phyloP scores from a whole-genome alignment of 2,329 filamentous ascomycete genomes.

The Trichoderma sp. region DNA sequence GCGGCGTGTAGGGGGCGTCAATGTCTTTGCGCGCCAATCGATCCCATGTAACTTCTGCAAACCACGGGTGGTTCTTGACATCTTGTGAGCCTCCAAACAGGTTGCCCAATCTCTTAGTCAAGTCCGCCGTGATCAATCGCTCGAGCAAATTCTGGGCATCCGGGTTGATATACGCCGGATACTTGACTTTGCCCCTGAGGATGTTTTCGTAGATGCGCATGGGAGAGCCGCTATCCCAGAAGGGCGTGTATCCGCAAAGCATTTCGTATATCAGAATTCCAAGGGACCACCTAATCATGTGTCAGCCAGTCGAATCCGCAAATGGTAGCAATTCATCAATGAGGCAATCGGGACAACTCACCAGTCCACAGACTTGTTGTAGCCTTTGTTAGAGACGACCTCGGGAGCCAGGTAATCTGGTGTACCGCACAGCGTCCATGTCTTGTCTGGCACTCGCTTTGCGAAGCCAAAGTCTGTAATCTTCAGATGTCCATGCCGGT shows the following conservation, averaged over 20 bases:
- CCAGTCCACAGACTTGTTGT: slow-evolving; percentile 99
- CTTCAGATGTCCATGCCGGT: slow-evolving; percentile 92
- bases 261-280: slow-evolving; percentile 99
- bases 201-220: slow-evolving; percentile 99
- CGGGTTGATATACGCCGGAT: slow-evolving; percentile 91
- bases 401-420: slow-evolving; percentile 97
- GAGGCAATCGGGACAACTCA: slow-evolving; percentile 55
- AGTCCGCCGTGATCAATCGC: slow-evolving; percentile 88
- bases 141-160: slow-evolving; percentile 93
- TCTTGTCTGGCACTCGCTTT: slow-evolving; percentile 97
- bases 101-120: slow-evolving; percentile 95
- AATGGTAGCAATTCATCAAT: background rate
- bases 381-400: slow-evolving; percentile 98
- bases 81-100: slow-evolving; percentile 87
- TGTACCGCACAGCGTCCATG: slow-evolving; percentile 97
- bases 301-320: background rate
- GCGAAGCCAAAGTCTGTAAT: slow-evolving; percentile 99
- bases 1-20: slow-evolving; percentile 95
- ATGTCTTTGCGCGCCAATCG: slow-evolving; percentile 93
- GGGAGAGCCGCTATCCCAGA: slow-evolving; percentile 96
- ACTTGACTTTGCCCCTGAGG: slow-evolving; percentile 92
- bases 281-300: slow-evolving; percentile 85
- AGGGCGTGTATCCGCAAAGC: slow-evolving; percentile 97
- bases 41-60: slow-evolving; percentile 97
- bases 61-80: slow-evolving; percentile 96